Evolutionary conservation across 805 yeast species (phyloP).

Genomic region (Candida saitoana): DNA sequence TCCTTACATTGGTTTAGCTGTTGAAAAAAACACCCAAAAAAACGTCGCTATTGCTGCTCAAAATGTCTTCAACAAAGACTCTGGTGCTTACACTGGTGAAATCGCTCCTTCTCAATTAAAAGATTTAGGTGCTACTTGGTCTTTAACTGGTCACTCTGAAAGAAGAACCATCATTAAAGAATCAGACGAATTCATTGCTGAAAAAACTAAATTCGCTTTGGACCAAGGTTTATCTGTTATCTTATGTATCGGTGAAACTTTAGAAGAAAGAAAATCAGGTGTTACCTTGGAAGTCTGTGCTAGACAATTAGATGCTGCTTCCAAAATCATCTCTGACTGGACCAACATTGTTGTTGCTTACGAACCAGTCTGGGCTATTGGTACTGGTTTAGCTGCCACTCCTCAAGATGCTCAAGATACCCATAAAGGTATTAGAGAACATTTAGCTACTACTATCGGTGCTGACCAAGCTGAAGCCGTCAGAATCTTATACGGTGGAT

Average conservation of each 20-base stretch:
- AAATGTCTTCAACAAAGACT: conserved; percentile 79
- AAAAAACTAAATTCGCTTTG: conserved; percentile 90
- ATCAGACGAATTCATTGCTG: conserved; percentile 85
- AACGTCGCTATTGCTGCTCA: conserved; percentile 86
- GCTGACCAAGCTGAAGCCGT: conserved; percentile 67
- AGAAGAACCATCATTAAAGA: conserved; percentile 93
- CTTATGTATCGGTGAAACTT: conserved; percentile 95
- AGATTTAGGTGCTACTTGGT: conserved; percentile 93
- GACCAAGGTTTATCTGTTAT: conserved; percentile 88
- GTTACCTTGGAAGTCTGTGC: conserved; percentile 81
- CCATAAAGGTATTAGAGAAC: conserved; percentile 83
- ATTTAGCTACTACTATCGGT: conserved; percentile 74
- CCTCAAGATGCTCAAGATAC: conserved; percentile 97
- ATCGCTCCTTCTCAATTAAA: conserved; percentile 81
- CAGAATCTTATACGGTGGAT: conserved; percentile 97
- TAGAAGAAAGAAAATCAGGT: conserved; percentile 90
- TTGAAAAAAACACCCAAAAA: conserved; percentile 59
- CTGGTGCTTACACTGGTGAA: conserved; percentile 99
- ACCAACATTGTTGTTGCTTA: conserved; percentile 88
- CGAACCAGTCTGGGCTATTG: conserved; percentile 99
- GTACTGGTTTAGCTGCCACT: conserved; percentile 98
- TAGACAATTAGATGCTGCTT: conserved; percentile 86
- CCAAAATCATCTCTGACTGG: conserved; percentile 84
- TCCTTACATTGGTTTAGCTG: conserved; percentile 80
- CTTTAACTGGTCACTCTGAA: conserved; percentile 96